Conservation (phyloP, 305 asterid genomes). For the Vinca major region DNA sequence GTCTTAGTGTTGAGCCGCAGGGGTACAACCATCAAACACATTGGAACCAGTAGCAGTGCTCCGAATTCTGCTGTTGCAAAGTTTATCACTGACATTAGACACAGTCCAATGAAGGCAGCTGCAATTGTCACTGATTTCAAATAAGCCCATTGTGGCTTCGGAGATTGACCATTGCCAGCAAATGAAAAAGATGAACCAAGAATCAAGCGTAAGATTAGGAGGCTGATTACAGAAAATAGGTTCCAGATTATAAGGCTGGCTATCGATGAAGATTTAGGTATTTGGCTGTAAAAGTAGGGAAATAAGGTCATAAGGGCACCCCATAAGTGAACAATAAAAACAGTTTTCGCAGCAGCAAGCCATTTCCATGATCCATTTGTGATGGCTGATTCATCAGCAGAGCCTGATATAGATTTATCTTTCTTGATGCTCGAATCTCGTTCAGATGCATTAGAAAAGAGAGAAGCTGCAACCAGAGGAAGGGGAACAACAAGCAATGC, state of each 20-base stretch:
- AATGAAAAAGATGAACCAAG: conserved; percentile 28
- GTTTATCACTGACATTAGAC: conserved; percentile 85
- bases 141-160: conserved; percentile 49
- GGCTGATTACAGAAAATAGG: conserved; percentile 34
- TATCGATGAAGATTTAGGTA: conserved; percentile 42
- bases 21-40: conserved; percentile 67
- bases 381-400: conserved; percentile 23
- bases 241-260: conserved; percentile 46
- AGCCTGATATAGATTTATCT: conserved; percentile 21
- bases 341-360: conserved; percentile 68
- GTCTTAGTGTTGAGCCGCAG: conserved; percentile 36
- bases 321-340: conserved; percentile 67
- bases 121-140: conserved; percentile 70
- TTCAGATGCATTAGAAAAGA: conserved; percentile 45
- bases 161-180: conserved; percentile 18
- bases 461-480: conserved; percentile 84
- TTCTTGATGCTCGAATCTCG: conserved; percentile 15
- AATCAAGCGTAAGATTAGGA: conserved; percentile 32
- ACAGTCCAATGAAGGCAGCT: conserved; percentile 68
- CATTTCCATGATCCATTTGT: conserved; percentile 67
- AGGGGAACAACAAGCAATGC: conserved; percentile 78
- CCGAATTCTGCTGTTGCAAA: conserved; percentile 91
- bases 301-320: conserved; percentile 56
- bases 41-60: conserved; percentile 72
- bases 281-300: conserved; percentile 44